A percentile compares a stretch with the other conserved stretches of the same genome.
These are phyloP conservation scores for Lentinula guzmanii DNA, from an alignment of 768 basidiomycete genomes.

Conservation along the genomic window DNA sequence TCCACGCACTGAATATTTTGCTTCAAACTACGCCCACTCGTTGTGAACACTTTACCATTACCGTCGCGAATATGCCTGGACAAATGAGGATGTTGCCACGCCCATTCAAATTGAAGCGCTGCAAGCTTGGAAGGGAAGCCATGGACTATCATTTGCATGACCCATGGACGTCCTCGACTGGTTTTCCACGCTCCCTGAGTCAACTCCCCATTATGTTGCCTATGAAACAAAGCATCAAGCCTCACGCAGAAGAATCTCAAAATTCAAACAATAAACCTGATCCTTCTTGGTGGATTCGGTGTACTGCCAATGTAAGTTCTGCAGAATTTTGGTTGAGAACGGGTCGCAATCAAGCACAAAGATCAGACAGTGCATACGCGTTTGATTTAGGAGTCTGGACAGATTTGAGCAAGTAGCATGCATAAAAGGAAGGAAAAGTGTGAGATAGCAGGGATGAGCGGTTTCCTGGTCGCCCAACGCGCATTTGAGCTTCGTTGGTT, in stretches of 20 bases:
- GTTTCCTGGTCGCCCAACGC: neutral
- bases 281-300: slow-evolving; percentile 57
- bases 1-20: slow-evolving; percentile 40
- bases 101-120: slow-evolving; percentile 79
- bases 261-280: slow-evolving; percentile 37
- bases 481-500: neutral
- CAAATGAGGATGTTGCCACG: slow-evolving; percentile 75
- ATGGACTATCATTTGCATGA: slow-evolving; percentile 82
- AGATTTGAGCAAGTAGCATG: slow-evolving; percentile 78
- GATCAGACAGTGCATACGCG: slow-evolving; percentile 20
- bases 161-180: slow-evolving; percentile 57
- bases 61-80: slow-evolving; percentile 57
- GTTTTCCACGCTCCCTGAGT: slow-evolving; percentile 69
- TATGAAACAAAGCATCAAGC: slow-evolving; percentile 13
- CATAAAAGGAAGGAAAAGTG: slow-evolving; percentile 64
- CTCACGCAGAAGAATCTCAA: neutral
- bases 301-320: slow-evolving; percentile 79
- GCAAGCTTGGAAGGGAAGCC: slow-evolving; percentile 75
- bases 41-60: slow-evolving; percentile 33
- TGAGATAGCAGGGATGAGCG: slow-evolving; percentile 29
- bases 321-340: neutral
- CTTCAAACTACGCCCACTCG: slow-evolving; percentile 27
- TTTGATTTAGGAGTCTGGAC: slow-evolving; percentile 46
- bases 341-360: neutral
- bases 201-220: slow-evolving; percentile 81